These are phyloP conservation scores for Picea glauca DNA, from an alignment of 75 land plant genomes.

Conservation along the genomic window DNA sequence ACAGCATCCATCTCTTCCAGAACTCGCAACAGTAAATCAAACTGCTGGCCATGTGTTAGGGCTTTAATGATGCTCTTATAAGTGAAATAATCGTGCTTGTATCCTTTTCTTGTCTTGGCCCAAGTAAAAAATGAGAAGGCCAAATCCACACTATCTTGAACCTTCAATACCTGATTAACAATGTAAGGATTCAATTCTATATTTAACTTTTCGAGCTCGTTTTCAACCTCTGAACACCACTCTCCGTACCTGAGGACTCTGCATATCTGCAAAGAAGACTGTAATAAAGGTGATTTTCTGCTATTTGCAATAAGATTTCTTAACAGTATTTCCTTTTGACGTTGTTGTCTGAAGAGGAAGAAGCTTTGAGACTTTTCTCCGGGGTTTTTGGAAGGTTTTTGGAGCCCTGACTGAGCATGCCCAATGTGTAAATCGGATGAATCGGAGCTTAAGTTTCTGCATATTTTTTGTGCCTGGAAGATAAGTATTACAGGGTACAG, in stretches of 20 bases:
- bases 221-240: slow-evolving; percentile 27
- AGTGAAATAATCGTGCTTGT: slow-evolving; percentile 14
- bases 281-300: not conserved
- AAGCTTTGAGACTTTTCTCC: no score
- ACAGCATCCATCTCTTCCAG: slow-evolving; percentile 6
- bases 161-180: slow-evolving; percentile 31
- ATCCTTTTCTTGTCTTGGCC: slow-evolving; percentile 20
- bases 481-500: no score
- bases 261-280: not conserved
- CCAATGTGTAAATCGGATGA: not conserved
- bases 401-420: not conserved
- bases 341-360: not conserved
- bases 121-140: slow-evolving; percentile 26
- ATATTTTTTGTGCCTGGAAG: not conserved
- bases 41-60: slow-evolving; percentile 9
- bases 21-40: slow-evolving; percentile 9
- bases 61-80: slow-evolving; percentile 12
- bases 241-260: not conserved
- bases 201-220: slow-evolving; percentile 14
- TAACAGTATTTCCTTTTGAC: not conserved
- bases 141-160: slow-evolving; percentile 12
- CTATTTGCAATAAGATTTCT: not conserved
- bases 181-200: slow-evolving; percentile 19
- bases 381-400: not conserved
- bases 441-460: not conserved